Evolutionary conservation across 768 basidiomycete genomes (phyloP), one percentile per base, ranked within the genome.

Genomic region (Paxillus involutus): DNA sequence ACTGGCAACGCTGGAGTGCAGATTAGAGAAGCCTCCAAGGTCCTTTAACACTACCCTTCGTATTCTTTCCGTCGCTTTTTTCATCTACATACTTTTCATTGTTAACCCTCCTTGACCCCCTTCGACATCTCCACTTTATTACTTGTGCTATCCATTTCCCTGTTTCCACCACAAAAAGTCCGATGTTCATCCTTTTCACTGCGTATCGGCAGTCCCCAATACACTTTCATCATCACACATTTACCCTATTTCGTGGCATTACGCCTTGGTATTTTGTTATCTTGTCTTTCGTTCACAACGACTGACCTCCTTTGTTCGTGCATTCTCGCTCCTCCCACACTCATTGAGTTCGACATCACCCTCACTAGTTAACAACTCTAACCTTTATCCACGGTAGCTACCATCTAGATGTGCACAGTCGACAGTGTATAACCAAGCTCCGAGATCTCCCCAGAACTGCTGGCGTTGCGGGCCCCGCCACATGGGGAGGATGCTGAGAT

Each of bases 401-500:
- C 16, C 13, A n/a, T 39, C 43, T 44, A 29, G 12, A 21, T 29
- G 19, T 21, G 19, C 17, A 10, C 40, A 49, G 47, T 80, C 77
- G 24, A 78, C 63, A 10, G 49, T 52, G 13, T 62, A 44, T 49
- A 80, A 60, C 74, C 77, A 80, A 16, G 52, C 43, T 1, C 73
- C 74, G 4, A 76, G 43, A 29, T 71, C 66, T 35, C 48, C 39
- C 77, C 77, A 80, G 57, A 78, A 80, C 9, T 55, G 55, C 59
- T 80, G 79, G 9, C 64, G 63, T 32, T 55, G 14, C 8, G 68
- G 69, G 7, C 68, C 71, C 17, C 62, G 56, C 73, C 75, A 77
- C 11, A 71, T 52, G 1, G 78, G 77, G 21, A 75, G 64, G 21
- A 78, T 52, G 11, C 75, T 72, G n/a, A 73, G 21, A 52, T 81